A percentile compares a stretch with the other conserved stretches of the same genome.
phyloP scores from a whole-genome alignment of 1,284 basidiomycete genomes.

The Ceratobasidium theobromae region DNA sequence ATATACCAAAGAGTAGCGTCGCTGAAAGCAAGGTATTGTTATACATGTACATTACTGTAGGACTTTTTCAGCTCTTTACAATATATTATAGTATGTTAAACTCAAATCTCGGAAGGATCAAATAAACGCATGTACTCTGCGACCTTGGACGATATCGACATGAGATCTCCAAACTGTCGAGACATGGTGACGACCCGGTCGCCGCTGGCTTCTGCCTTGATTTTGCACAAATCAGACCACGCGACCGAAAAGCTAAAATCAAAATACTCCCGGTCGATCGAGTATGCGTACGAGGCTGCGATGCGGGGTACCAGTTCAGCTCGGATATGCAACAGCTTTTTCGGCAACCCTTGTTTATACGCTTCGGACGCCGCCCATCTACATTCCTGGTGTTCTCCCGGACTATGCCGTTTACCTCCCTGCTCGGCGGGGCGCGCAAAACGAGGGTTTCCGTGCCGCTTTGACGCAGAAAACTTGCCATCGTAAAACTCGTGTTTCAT shows the following conservation, averaged over 20 bases:
- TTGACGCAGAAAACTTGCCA: constrained; percentile 2
- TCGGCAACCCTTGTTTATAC: constrained; percentile 1
- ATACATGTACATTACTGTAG: too few species aligned
- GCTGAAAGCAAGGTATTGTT: too few species aligned
- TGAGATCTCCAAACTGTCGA: too few species aligned
- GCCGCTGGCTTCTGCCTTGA: constrained; percentile 25
- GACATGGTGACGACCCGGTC: neutral
- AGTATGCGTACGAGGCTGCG: constrained; percentile 27
- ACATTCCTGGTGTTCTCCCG: constrained; percentile 5
- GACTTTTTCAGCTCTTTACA: too few species aligned
- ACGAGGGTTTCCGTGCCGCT: constrained; percentile 3
- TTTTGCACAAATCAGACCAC: constrained; percentile 24
- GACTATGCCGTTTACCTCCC: constrained; percentile 11
- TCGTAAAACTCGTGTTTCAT: neutral
- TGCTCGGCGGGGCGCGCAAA: neutral
- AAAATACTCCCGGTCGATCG: neutral
- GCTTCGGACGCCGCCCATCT: constrained; percentile 12
- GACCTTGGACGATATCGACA: too few species aligned
- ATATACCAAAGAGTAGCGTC: too few species aligned
- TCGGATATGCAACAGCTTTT: neutral
- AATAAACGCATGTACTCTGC: too few species aligned
- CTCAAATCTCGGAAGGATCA: too few species aligned
- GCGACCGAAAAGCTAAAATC: constrained; percentile 22
- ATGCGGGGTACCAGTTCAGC: neutral
- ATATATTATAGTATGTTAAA: too few species aligned